phyloP scores from a whole-genome alignment of 148 eudicot genomes.

The Gaultheria prostrata region DNA sequence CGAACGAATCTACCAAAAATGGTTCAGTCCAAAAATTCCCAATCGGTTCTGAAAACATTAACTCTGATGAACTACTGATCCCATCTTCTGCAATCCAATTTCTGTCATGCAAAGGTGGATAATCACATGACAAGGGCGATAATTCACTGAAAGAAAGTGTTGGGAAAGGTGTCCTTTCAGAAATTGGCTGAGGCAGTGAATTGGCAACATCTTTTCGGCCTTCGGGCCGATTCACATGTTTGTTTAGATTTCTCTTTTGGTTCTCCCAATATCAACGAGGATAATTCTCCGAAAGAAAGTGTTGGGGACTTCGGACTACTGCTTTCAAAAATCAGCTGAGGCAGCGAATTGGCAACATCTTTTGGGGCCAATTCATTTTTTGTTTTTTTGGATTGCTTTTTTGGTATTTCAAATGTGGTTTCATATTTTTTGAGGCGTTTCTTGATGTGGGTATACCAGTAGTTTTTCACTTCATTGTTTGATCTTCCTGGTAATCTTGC shows the following conservation, averaged over 20 bases:
- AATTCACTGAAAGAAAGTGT: neutral
- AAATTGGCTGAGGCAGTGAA: neutral
- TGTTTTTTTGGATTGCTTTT: neutral
- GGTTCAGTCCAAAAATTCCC: neutral
- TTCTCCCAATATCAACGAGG: neutral
- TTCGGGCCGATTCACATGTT: neutral
- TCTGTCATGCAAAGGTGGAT: neutral
- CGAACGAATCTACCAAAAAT: neutral
- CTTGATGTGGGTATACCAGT: constrained; percentile 30
- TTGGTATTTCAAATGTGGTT: neutral
- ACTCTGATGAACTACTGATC: neutral
- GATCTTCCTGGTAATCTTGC: constrained; percentile 54
- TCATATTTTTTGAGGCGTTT: neutral
- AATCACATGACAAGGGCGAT: neutral
- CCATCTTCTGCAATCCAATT: neutral
- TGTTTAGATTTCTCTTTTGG: neutral
- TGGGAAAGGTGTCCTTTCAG: neutral
- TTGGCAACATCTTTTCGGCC: neutral
- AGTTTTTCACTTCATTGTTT: constrained; percentile 65
- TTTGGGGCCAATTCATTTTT: neutral
- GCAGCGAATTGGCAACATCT: neutral
- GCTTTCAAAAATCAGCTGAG: neutral
- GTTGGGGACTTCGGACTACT: neutral
- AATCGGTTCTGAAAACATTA: neutral
- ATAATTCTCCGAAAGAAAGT: neutral